A percentile compares a stretch with the other conserved stretches of the same genome.
Conservation (phyloP, 192 early-diverging fungal species). For the Diversispora eburnea region DNA sequence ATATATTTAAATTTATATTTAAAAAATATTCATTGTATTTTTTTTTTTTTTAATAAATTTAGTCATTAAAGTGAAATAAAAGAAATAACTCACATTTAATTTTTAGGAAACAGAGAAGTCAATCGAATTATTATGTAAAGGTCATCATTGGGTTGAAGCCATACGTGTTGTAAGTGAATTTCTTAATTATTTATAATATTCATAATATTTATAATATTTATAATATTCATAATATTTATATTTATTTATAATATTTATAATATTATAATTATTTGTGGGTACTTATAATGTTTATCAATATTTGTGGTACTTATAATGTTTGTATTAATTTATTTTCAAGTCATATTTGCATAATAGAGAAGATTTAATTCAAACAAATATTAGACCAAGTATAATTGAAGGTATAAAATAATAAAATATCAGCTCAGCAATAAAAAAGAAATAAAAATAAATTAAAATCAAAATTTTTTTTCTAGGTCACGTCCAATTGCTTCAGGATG, state of each 20-base stretch:
- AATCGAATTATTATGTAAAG: slow-evolving; percentile 64
- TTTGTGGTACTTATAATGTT: not conserved
- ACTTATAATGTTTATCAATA: no score
- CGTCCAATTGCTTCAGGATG: slow-evolving; percentile 55
- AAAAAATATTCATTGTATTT: no score
- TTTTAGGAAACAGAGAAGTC: slow-evolving; percentile 64
- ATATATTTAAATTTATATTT: not conserved
- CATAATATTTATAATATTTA: not conserved
- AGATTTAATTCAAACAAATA: slow-evolving; percentile 74
- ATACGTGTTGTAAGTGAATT: slow-evolving; percentile 50
- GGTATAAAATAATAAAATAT: slow-evolving; percentile 33
- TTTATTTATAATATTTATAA: no score
- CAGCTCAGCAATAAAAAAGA: not conserved
- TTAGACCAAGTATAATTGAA: slow-evolving; percentile 62
- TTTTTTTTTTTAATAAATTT: no score
- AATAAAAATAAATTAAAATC: not conserved
- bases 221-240: not conserved
- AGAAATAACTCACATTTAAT: not conserved
- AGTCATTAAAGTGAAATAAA: slow-evolving; percentile 15
- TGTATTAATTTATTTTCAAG: slow-evolving; percentile 22
- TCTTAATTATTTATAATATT: no score
- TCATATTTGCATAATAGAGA: slow-evolving; percentile 52
- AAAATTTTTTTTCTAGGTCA: slow-evolving; percentile 37
- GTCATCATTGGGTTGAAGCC: slow-evolving; percentile 75
- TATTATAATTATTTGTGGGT: no score